These are phyloP conservation scores for Epichloe scottii DNA, from an alignment of 2,329 filamentous ascomycete genomes.

Conservation along the genomic window DNA sequence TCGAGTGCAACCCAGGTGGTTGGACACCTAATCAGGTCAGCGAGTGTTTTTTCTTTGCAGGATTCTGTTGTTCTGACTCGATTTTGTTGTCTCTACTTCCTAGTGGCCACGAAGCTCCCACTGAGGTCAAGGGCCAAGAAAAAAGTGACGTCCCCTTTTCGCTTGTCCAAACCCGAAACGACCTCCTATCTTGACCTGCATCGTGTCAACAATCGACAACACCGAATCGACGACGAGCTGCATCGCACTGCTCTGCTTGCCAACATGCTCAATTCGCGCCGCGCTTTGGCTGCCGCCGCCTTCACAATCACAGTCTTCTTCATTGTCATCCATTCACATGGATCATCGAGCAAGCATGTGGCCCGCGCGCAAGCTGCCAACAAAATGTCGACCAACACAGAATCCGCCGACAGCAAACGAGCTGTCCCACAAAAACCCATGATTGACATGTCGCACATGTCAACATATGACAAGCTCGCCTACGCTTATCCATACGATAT, in stretches of 20 bases:
- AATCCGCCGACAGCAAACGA: constrained; percentile 7
- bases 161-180: background rate
- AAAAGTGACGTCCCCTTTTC: background rate
- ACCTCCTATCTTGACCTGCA: background rate
- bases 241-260: constrained; percentile 1
- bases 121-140: background rate
- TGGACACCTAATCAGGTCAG: too few species aligned
- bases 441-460: constrained; percentile 58
- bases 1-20: too few species aligned
- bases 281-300: constrained; percentile 59
- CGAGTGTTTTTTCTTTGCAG: too few species aligned
- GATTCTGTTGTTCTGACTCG: too few species aligned
- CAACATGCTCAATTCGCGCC: constrained; percentile 65
- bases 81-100: too few species aligned
- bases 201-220: background rate
- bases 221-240: background rate
- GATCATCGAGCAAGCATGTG: constrained; percentile 1
- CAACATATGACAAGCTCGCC: constrained; percentile 66
- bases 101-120: too few species aligned
- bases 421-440: constrained; percentile 34
- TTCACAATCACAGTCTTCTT: constrained; percentile 57
- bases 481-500: constrained; percentile 94
- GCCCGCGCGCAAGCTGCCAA: constrained; percentile 9
- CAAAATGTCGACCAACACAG: constrained; percentile 10
- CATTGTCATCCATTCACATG: constrained; percentile 51